These are phyloP conservation scores for Trametes hirsuta DNA, from an alignment of 1,284 basidiomycete species.

Conservation along the genomic window DNA sequence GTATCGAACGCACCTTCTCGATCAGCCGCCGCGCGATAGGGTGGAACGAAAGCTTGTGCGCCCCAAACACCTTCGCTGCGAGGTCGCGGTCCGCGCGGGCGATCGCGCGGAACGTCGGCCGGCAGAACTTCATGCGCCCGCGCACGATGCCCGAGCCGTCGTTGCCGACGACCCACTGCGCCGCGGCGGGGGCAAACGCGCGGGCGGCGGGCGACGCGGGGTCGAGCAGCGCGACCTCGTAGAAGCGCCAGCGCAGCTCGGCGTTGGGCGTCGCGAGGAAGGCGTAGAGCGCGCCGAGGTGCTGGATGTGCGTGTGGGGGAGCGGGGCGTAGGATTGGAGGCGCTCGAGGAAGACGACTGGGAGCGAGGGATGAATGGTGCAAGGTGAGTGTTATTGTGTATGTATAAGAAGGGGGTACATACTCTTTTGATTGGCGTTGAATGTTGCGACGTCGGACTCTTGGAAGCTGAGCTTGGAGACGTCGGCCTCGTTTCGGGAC, in stretches of 20 bases:
- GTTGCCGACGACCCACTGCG: conserved; percentile 70
- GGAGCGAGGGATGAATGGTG: conserved; percentile 4
- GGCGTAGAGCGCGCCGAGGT: conserved; percentile 60
- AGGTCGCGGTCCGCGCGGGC: conserved; percentile 61
- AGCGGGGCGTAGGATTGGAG: conserved; percentile 60
- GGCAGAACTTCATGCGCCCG: conserved; percentile 84
- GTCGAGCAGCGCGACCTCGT: conserved; percentile 61
- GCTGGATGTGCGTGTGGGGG: conserved; percentile 55
- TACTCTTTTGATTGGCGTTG: conserved; percentile 72
- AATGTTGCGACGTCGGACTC: conserved; percentile 58
- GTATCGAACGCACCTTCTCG: conserved; percentile 60
- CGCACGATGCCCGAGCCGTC: conserved; percentile 63
- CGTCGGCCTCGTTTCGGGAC: conserved; percentile 53
- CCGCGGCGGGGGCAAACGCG: conserved; percentile 53
- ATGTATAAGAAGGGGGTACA: conserved; percentile 19
- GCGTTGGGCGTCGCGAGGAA: conserved; percentile 60
- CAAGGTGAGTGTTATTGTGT: no score
- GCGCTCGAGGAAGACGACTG: conserved; percentile 78
- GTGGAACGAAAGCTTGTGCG: conserved; percentile 65
- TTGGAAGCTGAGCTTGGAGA: conserved; percentile 54
- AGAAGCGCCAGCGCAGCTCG: conserved; percentile 78
- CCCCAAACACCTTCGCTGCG: conserved; percentile 61
- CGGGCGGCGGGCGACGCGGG: conserved; percentile 51
- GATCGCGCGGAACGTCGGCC: conserved; percentile 64
- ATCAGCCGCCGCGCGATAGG: conserved; percentile 76